phyloP scores from a whole-genome alignment of 176 grass and related monocot species.

The Phragmites australis region DNA sequence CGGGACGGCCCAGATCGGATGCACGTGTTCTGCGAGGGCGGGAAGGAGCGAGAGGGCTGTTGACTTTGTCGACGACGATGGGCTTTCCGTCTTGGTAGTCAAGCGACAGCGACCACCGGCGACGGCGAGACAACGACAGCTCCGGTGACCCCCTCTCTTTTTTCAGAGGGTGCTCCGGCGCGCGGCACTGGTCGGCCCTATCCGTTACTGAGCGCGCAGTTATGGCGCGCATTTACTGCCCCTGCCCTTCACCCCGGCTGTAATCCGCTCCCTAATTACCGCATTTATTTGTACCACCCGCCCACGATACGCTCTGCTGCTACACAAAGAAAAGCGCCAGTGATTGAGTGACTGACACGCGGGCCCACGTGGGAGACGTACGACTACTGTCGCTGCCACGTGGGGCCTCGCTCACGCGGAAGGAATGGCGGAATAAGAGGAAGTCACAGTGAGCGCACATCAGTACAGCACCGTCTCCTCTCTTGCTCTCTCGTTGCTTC shows the following conservation, averaged over 20 bases:
- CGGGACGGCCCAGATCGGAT: slow-evolving; percentile 4
- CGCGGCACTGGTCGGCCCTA: neutral
- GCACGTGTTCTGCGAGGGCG: too few relatives aligned
- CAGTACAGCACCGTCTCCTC: neutral
- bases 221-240: slow-evolving; percentile 41
- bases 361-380: neutral
- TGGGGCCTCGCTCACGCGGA: neutral
- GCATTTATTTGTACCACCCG: slow-evolving; percentile 44
- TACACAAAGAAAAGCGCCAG: too few relatives aligned
- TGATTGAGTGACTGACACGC: too few relatives aligned
- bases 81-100: too few relatives aligned
- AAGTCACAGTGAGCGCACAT: neutral
- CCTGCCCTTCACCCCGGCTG: neutral
- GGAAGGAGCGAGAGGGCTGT: too few relatives aligned
- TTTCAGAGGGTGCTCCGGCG: neutral
- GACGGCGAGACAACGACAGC: too few relatives aligned
- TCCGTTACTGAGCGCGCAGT: slow-evolving; percentile 41
- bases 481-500: neutral
- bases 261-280: slow-evolving; percentile 47
- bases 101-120: too few relatives aligned
- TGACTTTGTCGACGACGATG: too few relatives aligned
- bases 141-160: too few relatives aligned
- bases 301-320: slow-evolving; percentile 23
- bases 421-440: neutral
- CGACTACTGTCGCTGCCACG: neutral